Evolutionary conservation across 2,329 filamentous ascomycete species (phyloP).

Genomic region (Pestalotiopsis sp.): DNA sequence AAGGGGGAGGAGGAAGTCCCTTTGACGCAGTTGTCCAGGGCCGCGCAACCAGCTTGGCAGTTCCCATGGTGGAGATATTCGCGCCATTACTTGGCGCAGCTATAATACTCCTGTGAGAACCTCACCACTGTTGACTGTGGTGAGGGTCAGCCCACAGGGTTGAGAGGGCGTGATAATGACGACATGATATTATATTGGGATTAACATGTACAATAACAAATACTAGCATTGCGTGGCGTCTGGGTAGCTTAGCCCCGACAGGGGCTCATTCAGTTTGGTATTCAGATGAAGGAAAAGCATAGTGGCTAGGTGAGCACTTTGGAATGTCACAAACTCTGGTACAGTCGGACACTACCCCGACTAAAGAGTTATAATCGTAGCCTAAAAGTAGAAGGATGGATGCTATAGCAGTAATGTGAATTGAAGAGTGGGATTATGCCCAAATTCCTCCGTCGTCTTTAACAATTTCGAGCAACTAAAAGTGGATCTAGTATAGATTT

Average conservation of each 20-base stretch:
- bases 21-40: slow-evolving; percentile 18
- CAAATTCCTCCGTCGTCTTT: background rate
- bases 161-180: background rate
- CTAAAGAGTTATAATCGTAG: background rate
- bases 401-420: background rate
- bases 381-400: background rate
- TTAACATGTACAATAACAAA: background rate
- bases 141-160: background rate
- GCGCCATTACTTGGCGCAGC: slow-evolving; percentile 3
- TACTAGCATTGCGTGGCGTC: slow-evolving; percentile 15
- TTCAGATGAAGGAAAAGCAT: background rate
- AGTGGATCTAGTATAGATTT: too few species aligned
- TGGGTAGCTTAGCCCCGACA: background rate
- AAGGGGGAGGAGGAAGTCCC: slow-evolving; percentile 23
- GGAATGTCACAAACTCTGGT: background rate
- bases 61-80: background rate
- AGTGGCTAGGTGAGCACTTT: background rate
- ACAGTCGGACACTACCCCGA: background rate
- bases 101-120: slow-evolving; percentile 9
- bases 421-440: background rate
- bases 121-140: background rate
- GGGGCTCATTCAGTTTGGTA: background rate
- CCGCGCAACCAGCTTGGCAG: background rate
- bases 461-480: background rate
- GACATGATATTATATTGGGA: background rate